Conservation (phyloP, 306 rosid genomes). For the Bauhinia variegata region DNA sequence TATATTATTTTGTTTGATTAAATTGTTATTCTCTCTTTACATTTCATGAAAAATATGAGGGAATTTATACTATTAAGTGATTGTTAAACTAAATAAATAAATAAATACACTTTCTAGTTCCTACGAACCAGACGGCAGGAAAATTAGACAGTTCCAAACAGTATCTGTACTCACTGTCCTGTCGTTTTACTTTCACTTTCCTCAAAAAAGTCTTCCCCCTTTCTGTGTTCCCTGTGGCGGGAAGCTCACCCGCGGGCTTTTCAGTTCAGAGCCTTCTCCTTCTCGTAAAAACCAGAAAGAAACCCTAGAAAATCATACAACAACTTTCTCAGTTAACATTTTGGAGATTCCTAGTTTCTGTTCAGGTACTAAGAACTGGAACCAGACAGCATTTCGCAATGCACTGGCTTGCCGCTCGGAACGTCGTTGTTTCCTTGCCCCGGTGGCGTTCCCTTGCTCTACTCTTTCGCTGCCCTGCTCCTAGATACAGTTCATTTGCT, state of each 20-base stretch:
- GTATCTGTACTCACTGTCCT: too few relatives aligned
- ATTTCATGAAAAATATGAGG: too few relatives aligned
- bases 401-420: constrained; percentile 62
- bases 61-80: too few relatives aligned
- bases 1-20: too few relatives aligned
- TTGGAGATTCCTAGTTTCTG: background rate
- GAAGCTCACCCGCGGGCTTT: background rate
- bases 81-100: too few relatives aligned
- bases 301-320: background rate
- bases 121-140: too few relatives aligned
- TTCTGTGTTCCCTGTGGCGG: constrained; percentile 9
- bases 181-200: background rate
- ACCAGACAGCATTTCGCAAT: constrained; percentile 34
- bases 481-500: constrained; percentile 40
- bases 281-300: background rate
- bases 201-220: background rate
- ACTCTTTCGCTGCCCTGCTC: constrained; percentile 46
- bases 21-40: too few relatives aligned
- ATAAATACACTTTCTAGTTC: too few relatives aligned
- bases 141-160: too few relatives aligned
- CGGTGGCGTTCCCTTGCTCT: constrained; percentile 61
- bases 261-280: background rate
- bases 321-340: background rate
- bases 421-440: constrained; percentile 54
- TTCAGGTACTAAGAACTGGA: background rate